phyloP scores from a whole-genome alignment of 352 stramenopile species.

The Pythium folliculosum region DNA sequence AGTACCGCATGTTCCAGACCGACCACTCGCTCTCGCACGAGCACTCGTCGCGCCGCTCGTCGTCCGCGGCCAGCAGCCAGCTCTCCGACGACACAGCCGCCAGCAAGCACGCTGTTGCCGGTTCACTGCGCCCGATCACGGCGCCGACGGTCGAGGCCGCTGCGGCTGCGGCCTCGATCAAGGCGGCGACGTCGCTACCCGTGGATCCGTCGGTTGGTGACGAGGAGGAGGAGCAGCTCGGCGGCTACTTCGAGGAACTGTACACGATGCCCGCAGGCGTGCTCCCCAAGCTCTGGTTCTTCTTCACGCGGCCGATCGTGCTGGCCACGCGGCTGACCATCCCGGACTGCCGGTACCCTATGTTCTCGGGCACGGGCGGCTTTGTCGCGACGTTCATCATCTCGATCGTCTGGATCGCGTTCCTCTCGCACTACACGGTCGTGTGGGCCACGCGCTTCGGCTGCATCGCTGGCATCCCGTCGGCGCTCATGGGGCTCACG shows the following conservation, averaged over 20 bases:
- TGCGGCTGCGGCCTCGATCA: not conserved
- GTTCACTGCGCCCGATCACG: conserved; percentile 17
- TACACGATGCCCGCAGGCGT: conserved; percentile 42
- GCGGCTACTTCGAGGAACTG: conserved; percentile 65
- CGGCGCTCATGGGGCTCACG: conserved; percentile 76
- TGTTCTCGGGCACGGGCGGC: conserved; percentile 47
- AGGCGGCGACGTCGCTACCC: not conserved
- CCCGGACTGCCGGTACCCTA: conserved; percentile 65
- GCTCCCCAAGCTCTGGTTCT: conserved; percentile 56
- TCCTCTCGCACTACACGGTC: conserved; percentile 76
- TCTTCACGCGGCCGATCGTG: conserved; percentile 70
- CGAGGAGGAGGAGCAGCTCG: conserved; percentile 33
- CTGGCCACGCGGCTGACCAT: conserved; percentile 68
- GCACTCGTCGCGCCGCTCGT: conserved; percentile 14
- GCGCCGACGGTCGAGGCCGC: conserved; percentile 11
- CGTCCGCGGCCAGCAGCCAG: not conserved
- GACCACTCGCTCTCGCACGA: conserved; percentile 30
- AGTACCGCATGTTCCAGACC: conserved; percentile 74
- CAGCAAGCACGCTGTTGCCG: conserved; percentile 10
- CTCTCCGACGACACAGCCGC: not conserved
- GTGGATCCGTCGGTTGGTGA: not conserved
- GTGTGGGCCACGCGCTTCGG: conserved; percentile 61
- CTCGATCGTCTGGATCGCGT: conserved; percentile 72
- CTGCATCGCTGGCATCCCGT: conserved; percentile 69
- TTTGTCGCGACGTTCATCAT: conserved; percentile 62